Base-by-base conservation (phyloP, 352 stramenopile genomes). In the Globisporangium cystogenes region DNA sequence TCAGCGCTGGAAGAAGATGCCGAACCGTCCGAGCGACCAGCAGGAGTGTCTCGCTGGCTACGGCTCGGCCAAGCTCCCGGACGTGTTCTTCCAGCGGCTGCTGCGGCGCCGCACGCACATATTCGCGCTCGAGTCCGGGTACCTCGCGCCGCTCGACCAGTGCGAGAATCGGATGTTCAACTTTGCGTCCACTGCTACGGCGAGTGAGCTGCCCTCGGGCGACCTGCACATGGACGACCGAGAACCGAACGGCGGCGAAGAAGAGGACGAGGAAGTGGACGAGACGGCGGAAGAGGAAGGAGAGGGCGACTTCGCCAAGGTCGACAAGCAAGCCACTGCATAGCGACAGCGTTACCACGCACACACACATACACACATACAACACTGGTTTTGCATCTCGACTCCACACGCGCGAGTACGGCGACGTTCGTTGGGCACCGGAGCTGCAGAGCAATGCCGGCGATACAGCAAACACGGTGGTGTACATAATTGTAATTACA, bases 1-100 rank as follows among this genome's bases (percentile, higher is more conserved):
- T 4, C 21, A 42, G 51, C 41, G 40, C 40, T 49, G 46, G 40
- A 57, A 51, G 41, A 57, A 50, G 12, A 31, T 57, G 7, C 37
- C 41, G 12, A 42, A 48, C 10, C 40, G 51, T 8, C 51, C 51
- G 7, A 36, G 24, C 18, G 33, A 48, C 10, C 16, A 57, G 15
- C 66, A 67, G 45, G 71, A 82, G 59, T 82, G 71, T 36, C 63
- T 82, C 46, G 55, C 66, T 11, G 71, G 67, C 12, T 57, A 70
- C 37, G 71, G 68, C 35, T 55, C 68, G 6, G 71, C 64, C 21
- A 51, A 59, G 27, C 46, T 82, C 20, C 65, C 67, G 1, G 44
- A 53, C 6, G 60, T 56, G 43, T 80, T 80, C 39, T 53, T 55
- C 11, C 18, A 55, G 24, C 58, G 56, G 1, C 55, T 80, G 29